Base-by-base conservation (phyloP, 1,284 basidiomycete species). In the Rhizoctonia solani region DNA sequence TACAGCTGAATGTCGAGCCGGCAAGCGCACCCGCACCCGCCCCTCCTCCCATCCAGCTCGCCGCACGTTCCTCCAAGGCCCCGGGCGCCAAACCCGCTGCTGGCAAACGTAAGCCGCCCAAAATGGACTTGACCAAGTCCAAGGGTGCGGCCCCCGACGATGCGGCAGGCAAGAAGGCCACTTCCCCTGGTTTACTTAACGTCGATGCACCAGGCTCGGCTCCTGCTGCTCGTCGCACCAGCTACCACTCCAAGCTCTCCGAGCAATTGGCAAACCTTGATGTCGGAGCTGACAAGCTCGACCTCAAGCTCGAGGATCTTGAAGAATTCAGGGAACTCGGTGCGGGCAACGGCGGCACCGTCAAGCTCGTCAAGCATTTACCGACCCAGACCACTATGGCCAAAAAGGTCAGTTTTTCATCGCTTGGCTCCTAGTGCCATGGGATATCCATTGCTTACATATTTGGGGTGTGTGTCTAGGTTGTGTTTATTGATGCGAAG, bases 401-500 rank as follows among this genome's bases (percentile, higher is more conserved):
- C 0, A 93, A 94, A 80, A 97, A 98, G 87, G 95, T 92, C 72
- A 63, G 86, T 78, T 34, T 11, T 27, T 41, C 29, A 4, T 50
- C 21, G 30, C 49, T 61, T 32, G n/a, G 27, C n/a, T n/a, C 29
- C 30, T 49, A 32, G 50, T 25, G 58, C 25, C 39, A 27, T 55
- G 66, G 27, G 27, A 63, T 54, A 46, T 58, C 54, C 52, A 16
- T n/a, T n/a, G n/a, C n/a, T n/a, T n/a, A n/a, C n/a, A n/a, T n/a
- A n/a, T n/a, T n/a, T n/a, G n/a, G n/a, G n/a, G n/a, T n/a, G n/a
- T 25, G 58, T 50, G 41, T 49, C 42, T 74, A 98, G 95, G 93
- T 97, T 74, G 95, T 99, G 29, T 86, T 98, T 71, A 98, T 99
- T 76, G 96, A 99, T 76, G 96, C 96, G 19, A 98, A 98, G 76